A percentile compares a stretch with the other conserved stretches of the same genome.
Evolutionary conservation across 495 filamentous ascomycete species (phyloP).

Genomic region (Tetracladium marchalianum): DNA sequence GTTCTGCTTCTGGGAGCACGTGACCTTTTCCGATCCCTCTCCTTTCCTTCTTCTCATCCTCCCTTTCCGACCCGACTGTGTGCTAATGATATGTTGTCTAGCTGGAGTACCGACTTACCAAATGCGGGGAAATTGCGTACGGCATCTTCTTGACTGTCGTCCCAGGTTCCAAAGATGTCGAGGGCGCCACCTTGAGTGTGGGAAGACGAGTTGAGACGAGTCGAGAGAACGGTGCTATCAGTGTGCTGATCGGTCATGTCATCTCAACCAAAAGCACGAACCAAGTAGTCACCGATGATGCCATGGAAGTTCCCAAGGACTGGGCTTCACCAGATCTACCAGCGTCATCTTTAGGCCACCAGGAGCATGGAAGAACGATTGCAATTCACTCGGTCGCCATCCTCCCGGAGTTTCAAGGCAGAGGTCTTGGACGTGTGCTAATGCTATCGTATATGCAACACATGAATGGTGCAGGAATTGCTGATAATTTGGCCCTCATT

Average conservation of each 20-base stretch:
- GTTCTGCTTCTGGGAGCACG: conserved; percentile 4
- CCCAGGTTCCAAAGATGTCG: conserved; percentile 30
- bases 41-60: not conserved
- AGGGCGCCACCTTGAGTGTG: conserved; percentile 34
- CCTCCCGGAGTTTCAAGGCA: conserved; percentile 61
- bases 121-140: conserved; percentile 68
- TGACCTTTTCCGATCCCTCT: conserved; percentile 5
- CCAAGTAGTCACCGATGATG: conserved; percentile 55
- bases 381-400: conserved; percentile 77
- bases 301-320: conserved; percentile 63
- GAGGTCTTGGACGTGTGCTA: conserved; percentile 65
- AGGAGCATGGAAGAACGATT: conserved; percentile 63
- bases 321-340: conserved; percentile 37
- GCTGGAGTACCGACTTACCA: conserved; percentile 73
- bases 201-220: conserved; percentile 37
- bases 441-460: conserved; percentile 68
- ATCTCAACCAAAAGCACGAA: conserved; percentile 60
- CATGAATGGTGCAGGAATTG: conserved; percentile 48
- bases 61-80: not conserved
- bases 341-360: conserved; percentile 40
- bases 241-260: conserved; percentile 71
- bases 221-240: conserved; percentile 36
- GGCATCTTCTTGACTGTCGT: conserved; percentile 65
- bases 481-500: conserved; percentile 65
- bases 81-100: conserved; percentile 22